Conservation (phyloP, 441 rosid genomes). For the Pelargonium fulgidum region DNA sequence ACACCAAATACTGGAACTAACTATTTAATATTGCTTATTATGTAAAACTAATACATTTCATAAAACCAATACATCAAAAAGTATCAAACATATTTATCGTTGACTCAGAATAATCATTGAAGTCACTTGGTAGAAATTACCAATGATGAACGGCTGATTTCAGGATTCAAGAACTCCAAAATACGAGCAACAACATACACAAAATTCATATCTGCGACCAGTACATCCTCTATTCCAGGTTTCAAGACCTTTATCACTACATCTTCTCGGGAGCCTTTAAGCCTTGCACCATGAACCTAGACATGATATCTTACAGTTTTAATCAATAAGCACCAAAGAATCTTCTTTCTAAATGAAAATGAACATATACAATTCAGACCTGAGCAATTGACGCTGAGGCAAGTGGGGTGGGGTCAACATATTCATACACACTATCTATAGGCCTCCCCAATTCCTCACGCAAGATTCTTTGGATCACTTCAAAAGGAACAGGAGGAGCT, state of each 20-base stretch:
- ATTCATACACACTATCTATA: conserved; percentile 72
- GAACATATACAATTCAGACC: conserved; percentile 29
- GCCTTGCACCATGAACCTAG: conserved; percentile 94
- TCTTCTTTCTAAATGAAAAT: neutral
- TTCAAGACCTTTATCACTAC: conserved; percentile 93
- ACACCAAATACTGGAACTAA: neutral
- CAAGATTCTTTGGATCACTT: conserved; percentile 66
- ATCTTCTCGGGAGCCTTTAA: conserved; percentile 75
- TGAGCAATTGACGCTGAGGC: conserved; percentile 99
- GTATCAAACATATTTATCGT: conserved; percentile 11
- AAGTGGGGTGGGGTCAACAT: conserved; percentile 80
- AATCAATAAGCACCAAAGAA: conserved; percentile 10
- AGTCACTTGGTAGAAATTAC: conserved; percentile 30
- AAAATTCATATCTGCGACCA: conserved; percentile 92
- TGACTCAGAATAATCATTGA: conserved; percentile 14
- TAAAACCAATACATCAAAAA: conserved; percentile 1
- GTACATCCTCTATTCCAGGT: conserved; percentile 85
- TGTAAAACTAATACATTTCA: neutral
- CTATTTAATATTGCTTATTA: neutral
- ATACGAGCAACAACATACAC: conserved; percentile 81
- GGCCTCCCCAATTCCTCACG: conserved; percentile 86
- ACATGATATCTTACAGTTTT: conserved; percentile 19
- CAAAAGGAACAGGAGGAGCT: conserved; percentile 74
- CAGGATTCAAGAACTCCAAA: conserved; percentile 88
- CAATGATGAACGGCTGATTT: conserved; percentile 80